Evolutionary conservation across 164 flowering plant species (phyloP), one percentile per base, ranked within the genome.

Genomic region (Nymphaea thermarum): DNA sequence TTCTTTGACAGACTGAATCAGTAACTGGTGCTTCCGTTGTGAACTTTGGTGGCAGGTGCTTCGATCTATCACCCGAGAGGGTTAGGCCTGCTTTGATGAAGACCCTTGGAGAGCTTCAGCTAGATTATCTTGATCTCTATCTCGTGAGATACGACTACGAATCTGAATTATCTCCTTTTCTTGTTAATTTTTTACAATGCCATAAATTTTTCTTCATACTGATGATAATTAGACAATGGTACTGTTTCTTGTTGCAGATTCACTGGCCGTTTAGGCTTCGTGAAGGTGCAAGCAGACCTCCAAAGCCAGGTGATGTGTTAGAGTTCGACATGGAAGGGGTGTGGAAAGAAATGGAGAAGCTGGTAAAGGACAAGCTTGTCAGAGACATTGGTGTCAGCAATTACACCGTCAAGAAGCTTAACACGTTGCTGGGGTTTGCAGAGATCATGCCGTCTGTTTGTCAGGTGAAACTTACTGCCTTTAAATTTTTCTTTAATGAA

Each of bases 261-360:
- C 91, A 83, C 55, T 86, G 88, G 86, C 84, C 90, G 7, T 80
- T 86, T 63, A 76, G 70, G n/a, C 70, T 84, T 10, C 78, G 74
- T 66, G 84, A 84, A 3, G 83, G 80, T 61, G 78, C 90, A 4
- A 75, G 76, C 17, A 71, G 73, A 66, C 85, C 85, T 15, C 86
- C 86, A 3, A 69, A 77, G 66, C 71, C 76, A 0, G 80, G 79
- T 1, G 87, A 84, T 3, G 65, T 86, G 0, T 16, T 79, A 75
- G 83, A 82, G 2, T 84, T 76, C 8, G 85, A 86, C 78, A 84
- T 84, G 82, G 83, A 82, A 77, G 86, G 86, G 6, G 84, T 84
- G n/a, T 86, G 86, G 86, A 76, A 76, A 69, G 82, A 82, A 65
- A 86, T 82, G 87, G 86, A 82, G 75, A 78, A 76, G 67, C 84